phyloP scores from a whole-genome alignment of 305 asterid species.

The Fraxinus baroniana region DNA sequence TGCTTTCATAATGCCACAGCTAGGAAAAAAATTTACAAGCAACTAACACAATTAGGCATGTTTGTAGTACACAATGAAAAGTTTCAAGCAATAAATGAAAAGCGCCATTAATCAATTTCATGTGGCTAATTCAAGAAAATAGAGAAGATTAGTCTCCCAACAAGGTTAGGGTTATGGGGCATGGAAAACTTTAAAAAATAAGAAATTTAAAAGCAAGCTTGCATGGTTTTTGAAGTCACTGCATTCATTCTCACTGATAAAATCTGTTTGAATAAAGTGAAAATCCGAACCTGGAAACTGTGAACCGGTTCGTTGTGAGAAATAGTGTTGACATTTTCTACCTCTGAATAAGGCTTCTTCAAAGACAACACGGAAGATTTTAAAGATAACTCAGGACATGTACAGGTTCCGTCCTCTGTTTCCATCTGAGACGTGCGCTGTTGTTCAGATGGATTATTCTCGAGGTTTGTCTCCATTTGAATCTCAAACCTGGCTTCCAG shows the following conservation, averaged over 20 bases:
- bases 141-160: slow-evolving; percentile 5
- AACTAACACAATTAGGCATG: slow-evolving; percentile 1
- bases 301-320: slow-evolving; percentile 32
- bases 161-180: background rate
- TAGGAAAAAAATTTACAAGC: background rate
- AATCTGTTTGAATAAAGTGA: slow-evolving; percentile 15
- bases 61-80: background rate
- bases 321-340: slow-evolving; percentile 28
- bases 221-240: slow-evolving; percentile 11
- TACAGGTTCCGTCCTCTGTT: slow-evolving; percentile 24
- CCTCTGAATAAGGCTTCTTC: slow-evolving; percentile 29
- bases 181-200: background rate
- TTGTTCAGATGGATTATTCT: slow-evolving; percentile 32
- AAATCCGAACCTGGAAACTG: slow-evolving; percentile 56
- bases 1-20: background rate
- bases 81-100: slow-evolving; percentile 4
- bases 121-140: background rate
- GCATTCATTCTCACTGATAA: background rate
- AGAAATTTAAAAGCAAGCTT: background rate
- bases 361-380: slow-evolving; percentile 36
- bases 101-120: background rate
- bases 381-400: slow-evolving; percentile 32
- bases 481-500: slow-evolving; percentile 44
- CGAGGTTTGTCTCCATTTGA: slow-evolving; percentile 41
- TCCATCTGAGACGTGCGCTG: slow-evolving; percentile 30